These are phyloP conservation scores for Metschnikowia koreensis DNA, from an alignment of 805 yeast species.

Conservation along the genomic window DNA sequence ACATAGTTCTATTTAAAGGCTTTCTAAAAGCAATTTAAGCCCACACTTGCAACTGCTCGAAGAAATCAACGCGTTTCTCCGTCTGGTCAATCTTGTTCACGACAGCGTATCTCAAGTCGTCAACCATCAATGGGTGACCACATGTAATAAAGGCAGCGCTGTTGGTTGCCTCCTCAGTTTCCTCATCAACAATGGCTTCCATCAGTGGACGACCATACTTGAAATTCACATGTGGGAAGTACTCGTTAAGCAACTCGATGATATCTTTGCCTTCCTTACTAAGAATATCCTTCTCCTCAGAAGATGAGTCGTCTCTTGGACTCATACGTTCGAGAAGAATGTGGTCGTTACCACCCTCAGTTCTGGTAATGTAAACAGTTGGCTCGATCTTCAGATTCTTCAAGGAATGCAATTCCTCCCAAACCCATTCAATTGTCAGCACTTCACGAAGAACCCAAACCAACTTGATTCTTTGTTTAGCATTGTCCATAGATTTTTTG, in stretches of 20 bases:
- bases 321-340: slow-evolving; percentile 9
- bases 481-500: slow-evolving; percentile 19
- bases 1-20: background rate
- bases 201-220: slow-evolving; percentile 46
- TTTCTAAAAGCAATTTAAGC: slow-evolving; percentile 15
- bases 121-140: slow-evolving; percentile 35
- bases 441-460: slow-evolving; percentile 19
- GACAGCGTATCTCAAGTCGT: slow-evolving; percentile 26
- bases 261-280: slow-evolving; percentile 5
- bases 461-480: slow-evolving; percentile 12
- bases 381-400: slow-evolving; percentile 12
- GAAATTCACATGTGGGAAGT: slow-evolving; percentile 20
- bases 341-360: slow-evolving; percentile 4
- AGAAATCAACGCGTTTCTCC: slow-evolving; percentile 19
- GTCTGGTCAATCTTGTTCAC: slow-evolving; percentile 19
- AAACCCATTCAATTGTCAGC: slow-evolving; percentile 15
- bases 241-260: slow-evolving; percentile 5
- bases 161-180: slow-evolving; percentile 37
- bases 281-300: slow-evolving; percentile 6
- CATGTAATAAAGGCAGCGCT: slow-evolving; percentile 39
- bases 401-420: slow-evolving; percentile 14
- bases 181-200: slow-evolving; percentile 34
- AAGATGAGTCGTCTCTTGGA: slow-evolving; percentile 7
- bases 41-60: slow-evolving; percentile 21
- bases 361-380: slow-evolving; percentile 17